A percentile compares a stretch with the other conserved stretches of the same genome.
These are phyloP conservation scores for Stereum hirsutum DNA, from an alignment of 1,284 basidiomycete species.

Conservation along the genomic window DNA sequence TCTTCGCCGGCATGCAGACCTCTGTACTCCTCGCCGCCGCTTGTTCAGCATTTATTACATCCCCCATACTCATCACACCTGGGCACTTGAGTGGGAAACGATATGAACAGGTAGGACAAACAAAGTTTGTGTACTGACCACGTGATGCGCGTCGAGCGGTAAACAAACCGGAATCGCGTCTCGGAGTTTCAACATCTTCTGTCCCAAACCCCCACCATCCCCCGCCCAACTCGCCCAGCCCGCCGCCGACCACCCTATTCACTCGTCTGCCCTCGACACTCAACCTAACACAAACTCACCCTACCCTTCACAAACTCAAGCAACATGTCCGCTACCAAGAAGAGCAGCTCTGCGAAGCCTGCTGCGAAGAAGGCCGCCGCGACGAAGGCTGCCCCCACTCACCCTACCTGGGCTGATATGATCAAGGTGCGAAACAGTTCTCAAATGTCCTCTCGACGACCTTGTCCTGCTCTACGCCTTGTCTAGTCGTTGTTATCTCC, in stretches of 20 bases:
- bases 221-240: slow-evolving; percentile 17
- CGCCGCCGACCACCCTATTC: slow-evolving; percentile 11
- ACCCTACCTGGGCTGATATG: slow-evolving; percentile 72
- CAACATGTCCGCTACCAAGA: slow-evolving; percentile 37
- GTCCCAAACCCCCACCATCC: slow-evolving; percentile 41
- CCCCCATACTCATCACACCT: no score
- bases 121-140: slow-evolving; percentile 39
- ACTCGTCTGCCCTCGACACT: slow-evolving; percentile 16
- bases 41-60: no score
- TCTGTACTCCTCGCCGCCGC: no score
- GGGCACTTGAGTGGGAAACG: slow-evolving; percentile 10
- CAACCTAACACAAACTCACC: slow-evolving; percentile 14
- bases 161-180: no score
- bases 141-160: no score
- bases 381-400: slow-evolving; percentile 34
- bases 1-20: no score
- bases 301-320: slow-evolving; percentile 16
- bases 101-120: slow-evolving; percentile 29
- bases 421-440: slow-evolving; percentile 50
- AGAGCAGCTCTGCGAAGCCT: slow-evolving; percentile 21
- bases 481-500: slow-evolving; percentile 1
- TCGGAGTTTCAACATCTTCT: slow-evolving; percentile 49
- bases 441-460: slow-evolving; percentile 2
- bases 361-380: slow-evolving; percentile 23
- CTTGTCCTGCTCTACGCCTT: background rate